These are phyloP conservation scores for Ceratocystis colombiana DNA, from an alignment of 2,329 filamentous ascomycete species.

Conservation along the genomic window DNA sequence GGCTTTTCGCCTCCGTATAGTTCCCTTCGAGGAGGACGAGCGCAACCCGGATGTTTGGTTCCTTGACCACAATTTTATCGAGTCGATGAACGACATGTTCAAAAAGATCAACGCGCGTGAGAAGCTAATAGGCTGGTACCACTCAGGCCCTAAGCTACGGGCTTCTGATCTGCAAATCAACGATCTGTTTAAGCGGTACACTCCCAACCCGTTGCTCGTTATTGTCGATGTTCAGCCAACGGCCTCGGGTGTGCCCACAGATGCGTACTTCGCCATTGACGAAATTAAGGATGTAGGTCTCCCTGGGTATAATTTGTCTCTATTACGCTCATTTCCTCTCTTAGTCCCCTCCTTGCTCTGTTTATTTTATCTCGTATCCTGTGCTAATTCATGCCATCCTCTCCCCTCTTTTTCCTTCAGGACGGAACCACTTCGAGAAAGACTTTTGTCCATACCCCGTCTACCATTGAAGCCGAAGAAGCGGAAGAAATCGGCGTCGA, in stretches of 20 bases:
- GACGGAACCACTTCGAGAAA: constrained; percentile 94
- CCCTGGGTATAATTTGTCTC: not conserved
- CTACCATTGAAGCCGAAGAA: constrained; percentile 96
- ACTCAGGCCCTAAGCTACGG: constrained; percentile 91
- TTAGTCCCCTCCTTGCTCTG: constrained; percentile 16
- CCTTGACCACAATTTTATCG: constrained; percentile 97
- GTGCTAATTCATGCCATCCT: too few species aligned
- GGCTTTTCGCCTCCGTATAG: constrained; percentile 38
- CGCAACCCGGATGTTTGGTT: constrained; percentile 99
- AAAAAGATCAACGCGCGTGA: constrained; percentile 99
- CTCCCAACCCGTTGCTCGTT: constrained; percentile 86
- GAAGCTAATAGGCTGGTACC: constrained; percentile 99
- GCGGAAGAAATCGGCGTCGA: constrained; percentile 98
- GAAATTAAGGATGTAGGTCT: constrained; percentile 75
- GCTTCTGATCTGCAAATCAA: constrained; percentile 98
- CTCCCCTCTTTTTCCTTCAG: constrained; percentile 39
- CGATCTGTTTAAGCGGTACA: constrained; percentile 98
- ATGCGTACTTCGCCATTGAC: constrained; percentile 97
- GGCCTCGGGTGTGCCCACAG: constrained; percentile 92
- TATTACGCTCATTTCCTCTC: not conserved
- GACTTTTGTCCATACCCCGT: constrained; percentile 97
- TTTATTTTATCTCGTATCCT: not conserved
- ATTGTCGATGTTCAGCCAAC: constrained; percentile 98
- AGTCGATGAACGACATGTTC: constrained; percentile 99
- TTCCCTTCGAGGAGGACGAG: constrained; percentile 97